These are phyloP conservation scores for Forsythia suspensa DNA, from an alignment of 257 asterid species.

Conservation along the genomic window DNA sequence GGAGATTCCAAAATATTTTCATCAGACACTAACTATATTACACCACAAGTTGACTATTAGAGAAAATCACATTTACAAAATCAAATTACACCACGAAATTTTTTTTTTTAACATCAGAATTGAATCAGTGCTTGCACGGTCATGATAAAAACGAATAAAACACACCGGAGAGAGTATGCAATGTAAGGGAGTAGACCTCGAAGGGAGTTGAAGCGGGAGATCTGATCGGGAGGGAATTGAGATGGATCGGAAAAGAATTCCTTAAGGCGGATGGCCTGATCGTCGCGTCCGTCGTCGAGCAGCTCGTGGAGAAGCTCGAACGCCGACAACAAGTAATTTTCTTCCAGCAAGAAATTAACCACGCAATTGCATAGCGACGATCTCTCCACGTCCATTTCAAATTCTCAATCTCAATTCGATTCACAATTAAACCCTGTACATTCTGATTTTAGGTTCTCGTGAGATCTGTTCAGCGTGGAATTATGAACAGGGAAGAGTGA, in stretches of 20 bases:
- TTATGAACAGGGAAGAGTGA: slow-evolving; percentile 20
- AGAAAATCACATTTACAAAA: background rate
- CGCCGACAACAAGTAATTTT: slow-evolving; percentile 87
- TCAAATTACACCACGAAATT: background rate
- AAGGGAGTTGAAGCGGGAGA: slow-evolving; percentile 77
- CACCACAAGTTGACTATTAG: background rate
- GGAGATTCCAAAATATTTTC: background rate
- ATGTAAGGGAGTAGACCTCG: slow-evolving; percentile 51
- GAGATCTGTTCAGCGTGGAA: slow-evolving; percentile 42
- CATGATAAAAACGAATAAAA: background rate
- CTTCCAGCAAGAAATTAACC: slow-evolving; percentile 87
- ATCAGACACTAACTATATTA: background rate
- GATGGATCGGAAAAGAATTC: slow-evolving; percentile 80
- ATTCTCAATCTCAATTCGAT: slow-evolving; percentile 26
- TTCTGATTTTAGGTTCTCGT: slow-evolving; percentile 20
- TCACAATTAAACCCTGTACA: slow-evolving; percentile 27
- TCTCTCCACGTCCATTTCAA: slow-evolving; percentile 88
- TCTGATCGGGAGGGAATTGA: slow-evolving; percentile 89
- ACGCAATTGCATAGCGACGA: slow-evolving; percentile 96
- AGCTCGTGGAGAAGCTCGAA: slow-evolving; percentile 98
- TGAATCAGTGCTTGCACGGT: background rate
- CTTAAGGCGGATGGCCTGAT: slow-evolving; percentile 89
- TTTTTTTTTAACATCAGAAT: background rate
- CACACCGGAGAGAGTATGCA: background rate
- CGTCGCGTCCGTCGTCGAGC: slow-evolving; percentile 88